Percentiles rank a stretch among this genome's conserved stretches.
These are phyloP conservation scores for Globisporangium abappressorium DNA, from an alignment of 352 stramenopile species.

Conservation along the genomic window DNA sequence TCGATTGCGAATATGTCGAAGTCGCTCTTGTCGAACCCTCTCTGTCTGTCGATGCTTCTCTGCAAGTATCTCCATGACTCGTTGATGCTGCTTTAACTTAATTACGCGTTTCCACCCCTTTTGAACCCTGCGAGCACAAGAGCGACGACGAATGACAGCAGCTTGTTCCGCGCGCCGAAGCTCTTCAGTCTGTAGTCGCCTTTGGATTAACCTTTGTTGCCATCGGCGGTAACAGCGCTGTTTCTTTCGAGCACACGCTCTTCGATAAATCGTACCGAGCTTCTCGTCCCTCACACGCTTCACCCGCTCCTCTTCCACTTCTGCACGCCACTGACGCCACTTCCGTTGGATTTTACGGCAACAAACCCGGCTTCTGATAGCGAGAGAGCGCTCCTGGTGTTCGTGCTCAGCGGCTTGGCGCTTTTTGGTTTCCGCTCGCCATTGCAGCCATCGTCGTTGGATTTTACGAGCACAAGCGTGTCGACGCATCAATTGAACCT, in stretches of 20 bases:
- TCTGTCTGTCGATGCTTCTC: background rate
- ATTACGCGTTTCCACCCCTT: background rate
- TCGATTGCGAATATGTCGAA: background rate
- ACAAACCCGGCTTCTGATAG: conserved; percentile 10
- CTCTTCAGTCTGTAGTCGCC: conserved; percentile 1
- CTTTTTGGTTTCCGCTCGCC: background rate
- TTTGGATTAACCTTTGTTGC: background rate
- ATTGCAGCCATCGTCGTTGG: background rate
- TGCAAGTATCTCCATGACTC: background rate
- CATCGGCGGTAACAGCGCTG: conserved; percentile 1
- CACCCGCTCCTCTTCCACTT: background rate
- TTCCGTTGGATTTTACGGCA: conserved; percentile 18
- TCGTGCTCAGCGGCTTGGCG: conserved; percentile 1
- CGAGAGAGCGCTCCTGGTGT: background rate
- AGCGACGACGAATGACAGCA: conserved; percentile 1
- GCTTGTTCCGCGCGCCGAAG: conserved; percentile 4
- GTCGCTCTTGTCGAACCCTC: background rate
- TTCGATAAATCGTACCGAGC: background rate
- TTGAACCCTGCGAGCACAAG: conserved; percentile 7
- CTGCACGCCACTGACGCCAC: background rate
- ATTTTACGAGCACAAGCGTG: conserved; percentile 2
- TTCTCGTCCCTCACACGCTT: background rate
- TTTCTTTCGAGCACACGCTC: conserved; percentile 11
- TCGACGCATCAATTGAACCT: background rate
- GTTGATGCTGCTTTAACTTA: background rate